Conservation (phyloP, 2,329 filamentous ascomycete genomes). For the Talaromyces marneffei region DNA sequence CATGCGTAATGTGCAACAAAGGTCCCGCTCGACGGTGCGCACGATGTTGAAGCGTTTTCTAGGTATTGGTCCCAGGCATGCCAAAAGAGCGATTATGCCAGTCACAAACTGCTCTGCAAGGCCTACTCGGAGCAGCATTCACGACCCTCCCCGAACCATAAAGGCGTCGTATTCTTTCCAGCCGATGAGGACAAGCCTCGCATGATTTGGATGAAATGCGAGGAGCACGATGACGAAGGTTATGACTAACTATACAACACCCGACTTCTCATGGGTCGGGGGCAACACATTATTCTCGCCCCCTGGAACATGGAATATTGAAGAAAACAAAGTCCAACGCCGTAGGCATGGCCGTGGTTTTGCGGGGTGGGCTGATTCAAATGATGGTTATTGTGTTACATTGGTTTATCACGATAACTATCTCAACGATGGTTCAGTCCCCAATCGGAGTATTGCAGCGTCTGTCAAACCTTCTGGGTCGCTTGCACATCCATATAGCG, state of each 20-base stretch:
- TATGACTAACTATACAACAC: not conserved
- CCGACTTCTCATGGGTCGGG: not conserved
- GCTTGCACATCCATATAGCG: not conserved
- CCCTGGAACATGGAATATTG: not conserved
- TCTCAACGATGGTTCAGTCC: not conserved
- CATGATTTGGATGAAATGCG: constrained; percentile 2
- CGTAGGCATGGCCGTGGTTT: not conserved
- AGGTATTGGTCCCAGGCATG: not conserved
- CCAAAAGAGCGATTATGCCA: too few relatives aligned
- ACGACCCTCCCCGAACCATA: constrained; percentile 11
- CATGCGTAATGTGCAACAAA: not conserved
- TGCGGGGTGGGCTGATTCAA: not conserved
- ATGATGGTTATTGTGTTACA: not conserved
- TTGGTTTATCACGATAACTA: not conserved
- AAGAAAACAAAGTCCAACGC: not conserved
- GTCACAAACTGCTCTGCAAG: constrained; percentile 14
- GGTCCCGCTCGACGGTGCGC: not conserved
- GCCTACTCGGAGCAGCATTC: not conserved
- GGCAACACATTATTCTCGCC: not conserved
- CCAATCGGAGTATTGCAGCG: not conserved
- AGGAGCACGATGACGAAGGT: not conserved
- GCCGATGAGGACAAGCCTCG: not conserved
- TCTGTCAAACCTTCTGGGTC: not conserved
- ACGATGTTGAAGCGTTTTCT: not conserved
- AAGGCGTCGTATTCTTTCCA: constrained; percentile 13